Base-by-base conservation (phyloP, 108 stramenopile genomes). In the Craspedostauros australis region DNA sequence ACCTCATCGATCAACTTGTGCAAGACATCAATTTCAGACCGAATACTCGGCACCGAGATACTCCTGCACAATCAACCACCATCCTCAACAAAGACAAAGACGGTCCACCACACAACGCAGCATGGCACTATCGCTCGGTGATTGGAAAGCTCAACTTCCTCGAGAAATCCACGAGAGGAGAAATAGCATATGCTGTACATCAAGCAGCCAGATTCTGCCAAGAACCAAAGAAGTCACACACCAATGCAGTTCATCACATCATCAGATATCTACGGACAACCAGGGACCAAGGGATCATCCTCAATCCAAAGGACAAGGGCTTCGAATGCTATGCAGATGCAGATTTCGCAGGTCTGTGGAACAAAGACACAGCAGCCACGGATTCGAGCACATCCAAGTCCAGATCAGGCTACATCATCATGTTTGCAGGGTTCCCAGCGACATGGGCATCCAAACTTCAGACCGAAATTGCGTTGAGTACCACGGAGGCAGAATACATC, bases 281-380 rank as follows among this genome's bases (percentile, higher is more conserved):
- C 37, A 2, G 26, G 8, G 52, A 67, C 30, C 39, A 62, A 3
- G 72, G 72, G 0, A 24, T 63, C 5, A 48, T 56, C 5, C 39
- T 60, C 21, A 38, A 29, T 1, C 73, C 73, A 24, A 44, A 62
- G 26, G 6, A 24, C 8, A 27, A 41, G 14, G 43, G 54, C 14
- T 61, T 80, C 1, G 79, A 80, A 46, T 46, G 54, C 18, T 70
- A 53, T 47, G 75, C 57, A 1, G 75, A 77, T 54, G 72, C 71
- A 12, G 72, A 73, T 32, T 76, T 73, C 41, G 56, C 54, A 26
- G 79, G 79, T 6, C 54, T 52, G 16, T 73, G 76, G 68, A 39
- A 54, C 29, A 48, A 58, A 33, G 42, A 43, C 15, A 47, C 46
- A 22, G 69, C 69, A 19, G 45, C 4, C 2, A 16, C 29, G 12